phyloP scores from a whole-genome alignment of 768 basidiomycete genomes.

The Pluteus cervinus region DNA sequence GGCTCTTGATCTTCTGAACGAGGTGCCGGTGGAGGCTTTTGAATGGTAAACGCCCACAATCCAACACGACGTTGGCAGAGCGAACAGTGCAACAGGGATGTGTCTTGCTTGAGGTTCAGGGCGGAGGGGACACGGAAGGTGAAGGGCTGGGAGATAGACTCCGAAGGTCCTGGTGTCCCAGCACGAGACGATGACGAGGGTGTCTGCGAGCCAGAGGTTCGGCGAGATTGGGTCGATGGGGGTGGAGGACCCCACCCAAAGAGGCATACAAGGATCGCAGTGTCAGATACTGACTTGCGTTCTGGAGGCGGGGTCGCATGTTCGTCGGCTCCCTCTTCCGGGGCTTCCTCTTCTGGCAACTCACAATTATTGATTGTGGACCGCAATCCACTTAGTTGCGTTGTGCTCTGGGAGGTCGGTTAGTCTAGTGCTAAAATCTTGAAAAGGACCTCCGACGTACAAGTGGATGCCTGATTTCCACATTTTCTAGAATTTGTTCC shows the following conservation, averaged over 20 bases:
- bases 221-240: slow-evolving; percentile 20
- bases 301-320: slow-evolving; percentile 10
- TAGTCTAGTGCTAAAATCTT: slow-evolving; percentile 1
- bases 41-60: slow-evolving; percentile 65
- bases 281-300: slow-evolving; percentile 27
- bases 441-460: slow-evolving; percentile 32
- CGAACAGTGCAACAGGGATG: slow-evolving; percentile 53
- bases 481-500: slow-evolving; percentile 43
- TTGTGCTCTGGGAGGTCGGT: slow-evolving; percentile 37
- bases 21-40: slow-evolving; percentile 11
- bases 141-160: slow-evolving; percentile 13
- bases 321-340: slow-evolving; percentile 10
- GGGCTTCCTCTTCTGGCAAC: slow-evolving; percentile 8
- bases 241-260: slow-evolving; percentile 48
- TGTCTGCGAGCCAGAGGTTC: slow-evolving; percentile 25
- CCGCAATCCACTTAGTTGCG: slow-evolving; percentile 48
- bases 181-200: slow-evolving; percentile 27
- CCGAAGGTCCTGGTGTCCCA: slow-evolving; percentile 6
- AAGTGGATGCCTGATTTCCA: slow-evolving; percentile 67
- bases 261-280: slow-evolving; percentile 37
- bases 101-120: slow-evolving; percentile 19
- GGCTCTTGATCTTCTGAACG: slow-evolving; percentile 3
- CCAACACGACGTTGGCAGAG: slow-evolving; percentile 78
- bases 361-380: slow-evolving; percentile 35
- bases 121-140: slow-evolving; percentile 14